phyloP scores from a whole-genome alignment of 2,329 filamentous ascomycete species.

The Dactylellina sp. region DNA sequence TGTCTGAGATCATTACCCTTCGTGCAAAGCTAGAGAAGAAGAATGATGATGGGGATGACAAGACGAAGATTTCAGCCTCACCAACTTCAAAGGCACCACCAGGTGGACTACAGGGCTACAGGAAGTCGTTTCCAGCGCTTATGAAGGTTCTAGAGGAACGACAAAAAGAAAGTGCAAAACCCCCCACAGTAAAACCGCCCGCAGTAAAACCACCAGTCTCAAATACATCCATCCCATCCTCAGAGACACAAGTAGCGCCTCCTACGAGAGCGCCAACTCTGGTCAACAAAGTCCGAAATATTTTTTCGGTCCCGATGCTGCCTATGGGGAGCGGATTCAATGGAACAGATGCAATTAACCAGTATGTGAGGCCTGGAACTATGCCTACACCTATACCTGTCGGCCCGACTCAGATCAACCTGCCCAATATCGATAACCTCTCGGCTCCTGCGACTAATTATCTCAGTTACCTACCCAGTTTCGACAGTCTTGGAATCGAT shows the following conservation, averaged over 20 bases:
- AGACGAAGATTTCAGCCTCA: conserved; percentile 4
- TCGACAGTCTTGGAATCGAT: too few species aligned
- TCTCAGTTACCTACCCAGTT: too few species aligned
- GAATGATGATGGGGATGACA: neutral
- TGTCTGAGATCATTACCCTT: conserved; percentile 35
- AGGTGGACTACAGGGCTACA: conserved; percentile 11
- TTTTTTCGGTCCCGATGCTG: too few species aligned
- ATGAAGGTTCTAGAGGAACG: conserved; percentile 36
- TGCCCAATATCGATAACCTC: too few species aligned
- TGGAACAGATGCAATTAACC: too few species aligned
- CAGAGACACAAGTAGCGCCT: neutral
- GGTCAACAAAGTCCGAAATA: too few species aligned
- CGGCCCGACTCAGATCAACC: too few species aligned
- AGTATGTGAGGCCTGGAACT: too few species aligned
- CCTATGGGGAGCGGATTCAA: too few species aligned
- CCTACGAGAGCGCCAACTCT: too few species aligned
- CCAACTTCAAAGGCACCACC: conserved; percentile 12
- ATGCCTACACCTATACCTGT: too few species aligned
- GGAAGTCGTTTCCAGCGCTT: conserved; percentile 16
- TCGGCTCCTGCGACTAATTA: too few species aligned
- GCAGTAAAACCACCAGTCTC: conserved; percentile 1
- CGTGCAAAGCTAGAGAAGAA: conserved; percentile 48
- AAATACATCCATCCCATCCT: conserved; percentile 15
- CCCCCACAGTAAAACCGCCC: neutral
- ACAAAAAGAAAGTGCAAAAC: conserved; percentile 1